phyloP scores from a whole-genome alignment of 805 yeast genomes.

The Candida sonorensis region DNA sequence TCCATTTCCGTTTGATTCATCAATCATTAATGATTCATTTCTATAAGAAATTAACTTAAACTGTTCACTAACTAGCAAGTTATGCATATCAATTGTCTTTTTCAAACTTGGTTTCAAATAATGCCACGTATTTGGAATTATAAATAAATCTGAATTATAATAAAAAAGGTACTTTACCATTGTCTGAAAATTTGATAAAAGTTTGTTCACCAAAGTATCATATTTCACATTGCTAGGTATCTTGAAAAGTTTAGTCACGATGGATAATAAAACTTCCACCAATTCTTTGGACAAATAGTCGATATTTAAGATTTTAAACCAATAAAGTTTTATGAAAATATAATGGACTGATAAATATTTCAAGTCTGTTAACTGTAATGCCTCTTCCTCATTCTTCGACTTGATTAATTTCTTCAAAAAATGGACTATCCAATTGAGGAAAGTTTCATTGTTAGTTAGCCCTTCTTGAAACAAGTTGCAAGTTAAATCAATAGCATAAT shows the following conservation, averaged over 20 bases:
- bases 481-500: conserved; percentile 52
- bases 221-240: conserved; percentile 10
- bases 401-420: conserved; percentile 31
- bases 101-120: conserved; percentile 42
- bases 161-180: conserved; percentile 38
- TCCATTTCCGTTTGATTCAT: conserved; percentile 21
- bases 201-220: conserved; percentile 11
- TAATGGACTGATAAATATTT: conserved; percentile 27
- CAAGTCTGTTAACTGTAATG: conserved; percentile 17
- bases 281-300: conserved; percentile 60
- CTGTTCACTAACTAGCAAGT: conserved; percentile 35
- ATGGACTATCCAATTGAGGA: conserved; percentile 58
- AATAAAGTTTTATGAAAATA: conserved; percentile 56
- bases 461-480: conserved; percentile 64
- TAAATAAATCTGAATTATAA: conserved; percentile 50
- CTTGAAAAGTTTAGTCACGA: conserved; percentile 15
- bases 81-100: conserved; percentile 29
- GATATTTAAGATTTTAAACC: conserved; percentile 55
- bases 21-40: conserved; percentile 64
- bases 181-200: conserved; percentile 22
- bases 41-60: conserved; percentile 56
- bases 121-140: conserved; percentile 60
- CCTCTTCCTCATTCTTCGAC: conserved; percentile 6
- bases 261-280: conserved; percentile 47
- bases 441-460: conserved; percentile 53